Base-by-base conservation (phyloP, 805 yeast genomes). In the Candida sphagnicola region DNA sequence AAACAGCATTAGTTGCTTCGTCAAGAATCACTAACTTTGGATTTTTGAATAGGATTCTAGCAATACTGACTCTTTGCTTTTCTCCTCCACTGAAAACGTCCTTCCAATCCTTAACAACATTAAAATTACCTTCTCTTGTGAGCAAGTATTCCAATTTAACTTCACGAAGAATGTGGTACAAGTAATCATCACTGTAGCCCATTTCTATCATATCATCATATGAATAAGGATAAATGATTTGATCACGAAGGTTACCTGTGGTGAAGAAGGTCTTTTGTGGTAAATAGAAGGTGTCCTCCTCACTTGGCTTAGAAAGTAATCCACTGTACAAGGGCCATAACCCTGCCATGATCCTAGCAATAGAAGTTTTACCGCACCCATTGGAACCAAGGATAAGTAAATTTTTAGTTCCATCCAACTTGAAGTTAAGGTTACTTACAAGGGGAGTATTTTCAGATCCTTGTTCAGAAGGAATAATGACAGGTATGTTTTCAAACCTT, bases 51-150 rank as follows among this genome's bases (percentile, higher is more conserved):
- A 89, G 64, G 2, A 89, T 76, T 50, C 96, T 73, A 0, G 97
- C 96, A 66, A 89, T 85, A 59, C 87, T 79, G 58, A 89, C 75
- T 55, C 95, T 78, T 67, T 89, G 97, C 62, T 87, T 82, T 59
- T 89, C 97, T 41, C 97, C 97, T n/a, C 97, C 97, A 61, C 93
- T 83, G 47, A 89, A 73, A n/a, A 89, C 83, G 56, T 85, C 95
- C 53, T 82, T 82, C 96, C 96, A 89, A 48, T 81, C 87, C 42
- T 82, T 68, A 41, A 59, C 67, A 37, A 67, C 78, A 45, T 75
- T 74, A 56, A 77, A 66, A 45, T 67, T 72, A 5, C 74, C 75
- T 48, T 76, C 78, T 56, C 97, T 75, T 39, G 78, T 79, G 33
- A 87, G 70, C 36, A 90, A 68, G 59, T 90, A 89, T 23, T 83